A percentile compares a stretch with the other conserved stretches of the same genome.
phyloP scores from a whole-genome alignment of 441 rosid genomes.

The Viola pubescens region DNA sequence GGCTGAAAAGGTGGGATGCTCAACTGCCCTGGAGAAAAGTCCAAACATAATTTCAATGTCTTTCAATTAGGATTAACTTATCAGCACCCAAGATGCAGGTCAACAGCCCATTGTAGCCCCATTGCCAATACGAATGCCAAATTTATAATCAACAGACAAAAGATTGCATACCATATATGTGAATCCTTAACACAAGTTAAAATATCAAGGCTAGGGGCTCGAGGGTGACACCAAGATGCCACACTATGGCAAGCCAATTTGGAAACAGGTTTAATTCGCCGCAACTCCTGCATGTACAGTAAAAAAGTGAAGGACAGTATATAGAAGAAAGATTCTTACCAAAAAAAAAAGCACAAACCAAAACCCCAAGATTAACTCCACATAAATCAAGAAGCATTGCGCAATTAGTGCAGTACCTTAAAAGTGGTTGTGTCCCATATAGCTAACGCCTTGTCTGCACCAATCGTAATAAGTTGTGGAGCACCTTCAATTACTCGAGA shows the following conservation, averaged over 20 bases:
- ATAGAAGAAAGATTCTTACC: slow-evolving; percentile 10
- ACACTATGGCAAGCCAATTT: slow-evolving; percentile 94
- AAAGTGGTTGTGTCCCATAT: slow-evolving; percentile 98
- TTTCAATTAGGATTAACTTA: not conserved
- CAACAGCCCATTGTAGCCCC: not conserved
- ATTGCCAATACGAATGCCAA: not conserved
- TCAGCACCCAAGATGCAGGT: not conserved
- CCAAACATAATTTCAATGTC: not conserved
- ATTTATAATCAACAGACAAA: not conserved
- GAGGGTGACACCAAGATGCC: slow-evolving; percentile 99
- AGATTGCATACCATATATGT: slow-evolving; percentile 66
- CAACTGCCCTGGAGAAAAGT: slow-evolving; percentile 76
- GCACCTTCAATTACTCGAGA: slow-evolving; percentile 92
- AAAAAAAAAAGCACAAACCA: slow-evolving; percentile 4
- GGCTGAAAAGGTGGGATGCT: slow-evolving; percentile 95
- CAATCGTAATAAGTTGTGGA: slow-evolving; percentile 91
- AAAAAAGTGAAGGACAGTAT: not conserved
- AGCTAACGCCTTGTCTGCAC: slow-evolving; percentile 95
- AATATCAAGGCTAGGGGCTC: slow-evolving; percentile 98
- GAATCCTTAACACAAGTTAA: slow-evolving; percentile 97
- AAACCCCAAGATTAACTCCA: slow-evolving; percentile 8
- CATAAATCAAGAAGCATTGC: slow-evolving; percentile 1
- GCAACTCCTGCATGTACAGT: slow-evolving; percentile 54
- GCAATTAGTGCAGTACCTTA: slow-evolving; percentile 49
- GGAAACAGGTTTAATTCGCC: slow-evolving; percentile 93